Percentiles rank a stretch among this genome's conserved stretches.
These are phyloP conservation scores for Backusella liffmaniae DNA, from an alignment of 192 early-diverging fungal species.

Conservation along the genomic window DNA sequence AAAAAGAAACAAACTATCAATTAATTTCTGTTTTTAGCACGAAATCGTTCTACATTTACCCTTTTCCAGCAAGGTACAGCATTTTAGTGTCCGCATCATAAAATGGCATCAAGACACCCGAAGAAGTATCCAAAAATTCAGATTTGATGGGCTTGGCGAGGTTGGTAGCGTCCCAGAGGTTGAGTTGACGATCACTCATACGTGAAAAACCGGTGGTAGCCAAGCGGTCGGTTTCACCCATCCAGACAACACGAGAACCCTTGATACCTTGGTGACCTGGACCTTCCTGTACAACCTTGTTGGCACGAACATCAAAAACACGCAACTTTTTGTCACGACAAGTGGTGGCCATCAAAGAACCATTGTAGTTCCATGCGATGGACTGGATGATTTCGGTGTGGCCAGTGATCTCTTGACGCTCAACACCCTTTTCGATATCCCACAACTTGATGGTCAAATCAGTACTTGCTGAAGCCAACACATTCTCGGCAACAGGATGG, in stretches of 20 bases:
- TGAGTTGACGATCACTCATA: constrained; percentile 92
- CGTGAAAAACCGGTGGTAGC: constrained; percentile 94
- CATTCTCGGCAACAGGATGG: constrained; percentile 94
- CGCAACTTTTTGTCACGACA: constrained; percentile 97
- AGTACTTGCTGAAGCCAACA: constrained; percentile 85
- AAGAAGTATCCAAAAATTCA: constrained; percentile 85
- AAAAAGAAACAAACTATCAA: background rate
- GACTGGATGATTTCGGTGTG: constrained; percentile 93
- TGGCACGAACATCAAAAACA: constrained; percentile 89
- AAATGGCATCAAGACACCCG: constrained; percentile 96
- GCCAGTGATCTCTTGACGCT: constrained; percentile 76
- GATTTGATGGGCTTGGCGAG: constrained; percentile 72
- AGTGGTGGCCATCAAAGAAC: constrained; percentile 81
- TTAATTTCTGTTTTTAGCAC: constrained; percentile 2
- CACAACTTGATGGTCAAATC: constrained; percentile 90
- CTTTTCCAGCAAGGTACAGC: constrained; percentile 95
- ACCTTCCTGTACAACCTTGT: constrained; percentile 76
- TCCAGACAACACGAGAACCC: constrained; percentile 90
- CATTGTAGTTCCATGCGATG: constrained; percentile 86
- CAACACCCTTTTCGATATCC: constrained; percentile 87
- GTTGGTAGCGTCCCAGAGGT: constrained; percentile 79
- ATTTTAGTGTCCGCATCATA: constrained; percentile 90
- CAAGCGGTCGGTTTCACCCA: constrained; percentile 78
- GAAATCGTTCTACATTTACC: constrained; percentile 26
- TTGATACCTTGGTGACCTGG: constrained; percentile 94